Percentiles rank a stretch among this genome's conserved stretches.
Conservation (phyloP, 768 basidiomycete genomes). For the Leccinellum luteum region DNA sequence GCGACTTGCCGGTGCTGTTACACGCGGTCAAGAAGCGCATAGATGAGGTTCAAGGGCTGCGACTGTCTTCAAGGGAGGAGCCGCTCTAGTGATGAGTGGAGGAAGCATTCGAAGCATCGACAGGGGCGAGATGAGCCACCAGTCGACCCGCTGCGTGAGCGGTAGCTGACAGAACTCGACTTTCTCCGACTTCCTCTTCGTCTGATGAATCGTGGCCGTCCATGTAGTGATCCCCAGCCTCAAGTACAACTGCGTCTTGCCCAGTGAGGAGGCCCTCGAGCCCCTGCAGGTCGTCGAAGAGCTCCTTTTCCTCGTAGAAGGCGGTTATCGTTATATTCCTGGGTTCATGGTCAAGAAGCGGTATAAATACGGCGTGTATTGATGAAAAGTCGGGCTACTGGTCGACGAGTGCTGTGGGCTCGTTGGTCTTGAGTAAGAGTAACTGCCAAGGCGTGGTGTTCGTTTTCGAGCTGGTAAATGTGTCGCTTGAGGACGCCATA, state of each 20-base stretch:
- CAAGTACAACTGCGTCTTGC: neutral
- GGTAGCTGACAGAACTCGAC: slow-evolving; percentile 27
- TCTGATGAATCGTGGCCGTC: too few relatives aligned
- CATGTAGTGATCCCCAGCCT: neutral
- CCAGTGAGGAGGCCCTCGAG: neutral
- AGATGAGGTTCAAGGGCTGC: slow-evolving; percentile 32
- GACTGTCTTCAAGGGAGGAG: slow-evolving; percentile 45
- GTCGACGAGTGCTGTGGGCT: neutral
- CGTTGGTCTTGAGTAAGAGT: neutral
- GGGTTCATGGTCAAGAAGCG: neutral
- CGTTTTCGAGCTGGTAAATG: slow-evolving; percentile 84
- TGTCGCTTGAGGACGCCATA: slow-evolving; percentile 83
- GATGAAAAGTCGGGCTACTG: neutral
- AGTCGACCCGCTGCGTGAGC: slow-evolving; percentile 26
- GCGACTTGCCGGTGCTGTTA: neutral
- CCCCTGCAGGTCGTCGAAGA: neutral
- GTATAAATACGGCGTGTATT: neutral
- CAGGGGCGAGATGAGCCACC: neutral
- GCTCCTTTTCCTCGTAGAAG: neutral
- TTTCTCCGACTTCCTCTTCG: slow-evolving; percentile 39
- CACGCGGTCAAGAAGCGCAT: slow-evolving; percentile 1
- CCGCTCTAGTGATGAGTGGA: slow-evolving; percentile 36
- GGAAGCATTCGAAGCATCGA: slow-evolving; percentile 6
- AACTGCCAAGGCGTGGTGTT: slow-evolving; percentile 41
- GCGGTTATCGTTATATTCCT: neutral